These are phyloP conservation scores for sweet orange (Citrus sinensis) DNA, from an alignment of 345 rosid genomes.

Conservation along the genomic window DVS_A1.0 CM039161.1:11926501-11927000, in stretches of 20 bases:
- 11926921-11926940: constrained; percentile 98
- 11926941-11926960: constrained; percentile 72
- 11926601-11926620: background rate
- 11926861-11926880: background rate
- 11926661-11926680: background rate
- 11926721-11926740: background rate
- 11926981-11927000: constrained; percentile 68
- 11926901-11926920: constrained; percentile 81
- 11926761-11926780: background rate
- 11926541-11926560: background rate
- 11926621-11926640: background rate
- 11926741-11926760: background rate
- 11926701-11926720: background rate
- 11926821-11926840: background rate
- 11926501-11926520: background rate
- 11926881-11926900: constrained; percentile 36
- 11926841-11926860: background rate
- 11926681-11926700: background rate
- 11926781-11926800: background rate
- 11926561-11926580: background rate
- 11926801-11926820: background rate
- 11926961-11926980: constrained; percentile 95
- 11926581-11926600: background rate
- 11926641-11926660: background rate
- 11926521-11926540: background rate